Conservation (phyloP, 805 yeast genomes). For the Sungouiozyma intestinalis region DNA sequence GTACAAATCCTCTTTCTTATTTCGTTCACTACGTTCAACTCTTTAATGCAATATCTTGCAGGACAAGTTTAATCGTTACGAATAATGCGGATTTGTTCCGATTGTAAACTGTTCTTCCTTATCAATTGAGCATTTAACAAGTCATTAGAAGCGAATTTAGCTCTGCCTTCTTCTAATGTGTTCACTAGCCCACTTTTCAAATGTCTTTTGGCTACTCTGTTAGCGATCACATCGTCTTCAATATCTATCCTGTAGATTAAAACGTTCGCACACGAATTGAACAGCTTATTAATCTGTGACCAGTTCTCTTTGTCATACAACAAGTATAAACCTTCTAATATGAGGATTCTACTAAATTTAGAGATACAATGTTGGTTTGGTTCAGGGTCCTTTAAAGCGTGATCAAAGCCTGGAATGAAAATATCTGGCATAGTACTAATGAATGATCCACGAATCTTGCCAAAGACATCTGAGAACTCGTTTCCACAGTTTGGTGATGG, state of each 20-base stretch:
- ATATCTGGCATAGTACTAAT: constrained; percentile 28
- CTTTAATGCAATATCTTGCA: too few relatives aligned
- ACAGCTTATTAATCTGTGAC: constrained; percentile 25
- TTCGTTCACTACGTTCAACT: too few relatives aligned
- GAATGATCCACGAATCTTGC: constrained; percentile 13
- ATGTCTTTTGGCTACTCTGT: constrained; percentile 61
- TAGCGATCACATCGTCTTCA: constrained; percentile 35
- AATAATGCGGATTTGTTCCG: constrained; percentile 10
- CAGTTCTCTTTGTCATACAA: constrained; percentile 51
- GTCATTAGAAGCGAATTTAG: constrained; percentile 48
- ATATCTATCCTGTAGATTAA: constrained; percentile 45
- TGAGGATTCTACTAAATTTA: constrained; percentile 41
- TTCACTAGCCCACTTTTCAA: constrained; percentile 43
- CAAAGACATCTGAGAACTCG: constrained; percentile 6
- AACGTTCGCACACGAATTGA: constrained; percentile 20
- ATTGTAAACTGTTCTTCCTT: constrained; percentile 11
- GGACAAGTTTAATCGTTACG: constrained; percentile 19
- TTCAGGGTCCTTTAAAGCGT: constrained; percentile 61
- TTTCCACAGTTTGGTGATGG: constrained; percentile 8
- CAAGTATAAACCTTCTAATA: constrained; percentile 71
- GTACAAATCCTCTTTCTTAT: too few relatives aligned
- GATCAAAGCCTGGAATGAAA: constrained; percentile 64
- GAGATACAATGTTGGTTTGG: constrained; percentile 39
- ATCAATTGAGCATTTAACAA: constrained; percentile 44
- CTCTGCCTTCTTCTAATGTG: constrained; percentile 39